phyloP scores from a whole-genome alignment of 208 protist genomes.

The Wallacemonas collosoma region DNA sequence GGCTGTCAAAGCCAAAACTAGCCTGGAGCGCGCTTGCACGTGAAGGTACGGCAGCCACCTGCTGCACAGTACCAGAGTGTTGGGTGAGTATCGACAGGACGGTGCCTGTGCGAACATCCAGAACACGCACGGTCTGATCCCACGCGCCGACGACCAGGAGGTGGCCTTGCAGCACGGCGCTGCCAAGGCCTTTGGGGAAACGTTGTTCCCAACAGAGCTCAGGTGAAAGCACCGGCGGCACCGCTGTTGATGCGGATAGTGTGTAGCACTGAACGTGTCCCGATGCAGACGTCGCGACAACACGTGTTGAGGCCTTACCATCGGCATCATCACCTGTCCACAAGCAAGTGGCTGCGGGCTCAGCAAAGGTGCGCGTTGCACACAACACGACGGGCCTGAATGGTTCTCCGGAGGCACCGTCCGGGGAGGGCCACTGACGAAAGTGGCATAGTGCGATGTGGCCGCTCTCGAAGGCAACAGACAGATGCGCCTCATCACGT shows the following conservation, averaged over 20 bases:
- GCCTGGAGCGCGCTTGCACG: slow-evolving; percentile 23
- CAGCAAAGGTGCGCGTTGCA: slow-evolving; percentile 65
- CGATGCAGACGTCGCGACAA: slow-evolving; percentile 69
- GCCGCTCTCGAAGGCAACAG: slow-evolving; percentile 77
- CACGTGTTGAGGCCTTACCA: not conserved
- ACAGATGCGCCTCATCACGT: slow-evolving; percentile 35
- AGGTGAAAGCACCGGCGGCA: slow-evolving; percentile 24
- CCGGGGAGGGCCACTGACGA: not conserved
- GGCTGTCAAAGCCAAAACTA: slow-evolving; percentile 74
- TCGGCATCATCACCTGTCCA: slow-evolving; percentile 25
- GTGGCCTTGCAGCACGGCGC: slow-evolving; percentile 46
- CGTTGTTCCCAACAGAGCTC: slow-evolving; percentile 45
- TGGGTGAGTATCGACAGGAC: slow-evolving; percentile 65
- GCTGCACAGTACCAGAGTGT: slow-evolving; percentile 61
- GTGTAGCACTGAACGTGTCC: slow-evolving; percentile 72
- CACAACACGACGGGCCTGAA: slow-evolving; percentile 29
- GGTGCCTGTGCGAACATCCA: slow-evolving; percentile 46
- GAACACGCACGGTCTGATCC: slow-evolving; percentile 77
- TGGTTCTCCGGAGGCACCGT: not conserved
- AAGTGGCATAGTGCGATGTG: slow-evolving; percentile 53
- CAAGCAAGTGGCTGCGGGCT: slow-evolving; percentile 64
- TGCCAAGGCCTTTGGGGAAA: slow-evolving; percentile 68
- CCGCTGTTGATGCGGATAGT: not conserved
- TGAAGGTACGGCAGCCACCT: slow-evolving; percentile 36
- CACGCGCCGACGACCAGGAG: slow-evolving; percentile 66